Evolutionary conservation across 129 eudicot species (phyloP).

Genomic region (Smallanthus sonchifolius): DNA sequence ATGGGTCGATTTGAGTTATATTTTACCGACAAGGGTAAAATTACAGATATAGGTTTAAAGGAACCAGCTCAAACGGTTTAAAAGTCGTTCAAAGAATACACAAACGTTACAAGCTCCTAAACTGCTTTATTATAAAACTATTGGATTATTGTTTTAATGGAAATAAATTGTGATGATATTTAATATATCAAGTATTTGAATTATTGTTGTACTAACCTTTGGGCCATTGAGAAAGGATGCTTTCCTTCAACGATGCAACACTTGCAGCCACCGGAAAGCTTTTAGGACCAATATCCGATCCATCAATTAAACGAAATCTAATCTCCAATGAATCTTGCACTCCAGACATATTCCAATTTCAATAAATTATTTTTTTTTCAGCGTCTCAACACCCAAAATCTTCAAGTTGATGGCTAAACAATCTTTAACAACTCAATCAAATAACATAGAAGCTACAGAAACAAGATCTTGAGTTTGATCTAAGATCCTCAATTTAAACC

Average conservation of each 20-base stretch:
- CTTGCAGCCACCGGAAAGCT: conserved; percentile 73
- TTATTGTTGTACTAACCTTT: conserved; percentile 48
- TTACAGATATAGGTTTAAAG: neutral
- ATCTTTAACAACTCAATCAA: conserved; percentile 15
- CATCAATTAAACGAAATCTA: conserved; percentile 73
- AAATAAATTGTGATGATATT: neutral
- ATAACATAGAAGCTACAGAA: neutral
- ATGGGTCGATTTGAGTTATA: neutral
- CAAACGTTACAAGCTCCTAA: neutral
- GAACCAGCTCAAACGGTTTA: neutral
- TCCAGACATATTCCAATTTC: conserved; percentile 49
- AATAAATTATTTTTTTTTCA: conserved; percentile 14
- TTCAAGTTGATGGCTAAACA: conserved; percentile 13
- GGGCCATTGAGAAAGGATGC: conserved; percentile 84
- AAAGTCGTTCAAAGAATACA: neutral
- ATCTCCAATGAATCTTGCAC: conserved; percentile 77
- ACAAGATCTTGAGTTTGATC: conserved; percentile 18
- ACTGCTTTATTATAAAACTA: neutral
- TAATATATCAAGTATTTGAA: neutral
- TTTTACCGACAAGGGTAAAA: neutral
- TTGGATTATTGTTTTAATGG: neutral
- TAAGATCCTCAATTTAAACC: conserved; percentile 15
- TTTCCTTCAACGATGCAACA: conserved; percentile 75
- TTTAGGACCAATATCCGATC: conserved; percentile 81
- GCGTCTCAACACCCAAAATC: conserved; percentile 24